Base-by-base conservation (phyloP, 2,329 filamentous ascomycete species). In the Blumeriella jaapii region DNA sequence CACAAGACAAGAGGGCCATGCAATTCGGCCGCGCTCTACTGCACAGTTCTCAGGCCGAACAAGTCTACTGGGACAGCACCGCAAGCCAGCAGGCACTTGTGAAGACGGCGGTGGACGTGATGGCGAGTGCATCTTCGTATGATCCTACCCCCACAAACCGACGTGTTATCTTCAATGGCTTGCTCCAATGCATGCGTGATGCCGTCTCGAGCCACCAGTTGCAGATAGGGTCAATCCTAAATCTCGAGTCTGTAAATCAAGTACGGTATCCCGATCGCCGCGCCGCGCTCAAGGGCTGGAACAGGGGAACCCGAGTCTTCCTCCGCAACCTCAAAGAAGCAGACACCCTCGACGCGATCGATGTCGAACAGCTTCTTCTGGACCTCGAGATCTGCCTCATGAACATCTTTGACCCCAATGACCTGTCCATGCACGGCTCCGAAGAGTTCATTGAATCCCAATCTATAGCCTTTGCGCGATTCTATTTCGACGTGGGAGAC, bases 301-400 rank as follows among this genome's bases (percentile, higher is more conserved):
- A 40, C 16, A 23, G 29, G 16, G 38, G 38, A 6, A 40, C 38
- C 8, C 26, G 38, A 5, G 17, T 25, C 1, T 40, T 40, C 12
- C 12, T 40, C 6, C 18, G 27, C 20, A 12, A 12, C 7, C 24
- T 40, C 11, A 17, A 28, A 6, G 6, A 11, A 1, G 10, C n/a
- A 6, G 18, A 27, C 7, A 6, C 2, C 4, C 4, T 4, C 15
- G 22, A 12, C 14, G 4, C n/a, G 6, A 27, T 23, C n/a, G 34
- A 32, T 11, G 20, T 26, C 8, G 19, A 25, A 3, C 23, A 31
- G 6, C 18, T 24, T 10, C 19, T 33, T 12, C 20, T 40, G 10
- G 19, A 29, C 13, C 19, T 40, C 11, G 38, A 40, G 17, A 17
- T 20, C 5, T 17, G 22, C 3, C 29, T 33, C 3, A 40, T 40